A percentile compares a stretch with the other conserved stretches of the same genome.
Evolutionary conservation across 768 basidiomycete genomes (phyloP).

Genomic region (Lentinus brumalis): DNA sequence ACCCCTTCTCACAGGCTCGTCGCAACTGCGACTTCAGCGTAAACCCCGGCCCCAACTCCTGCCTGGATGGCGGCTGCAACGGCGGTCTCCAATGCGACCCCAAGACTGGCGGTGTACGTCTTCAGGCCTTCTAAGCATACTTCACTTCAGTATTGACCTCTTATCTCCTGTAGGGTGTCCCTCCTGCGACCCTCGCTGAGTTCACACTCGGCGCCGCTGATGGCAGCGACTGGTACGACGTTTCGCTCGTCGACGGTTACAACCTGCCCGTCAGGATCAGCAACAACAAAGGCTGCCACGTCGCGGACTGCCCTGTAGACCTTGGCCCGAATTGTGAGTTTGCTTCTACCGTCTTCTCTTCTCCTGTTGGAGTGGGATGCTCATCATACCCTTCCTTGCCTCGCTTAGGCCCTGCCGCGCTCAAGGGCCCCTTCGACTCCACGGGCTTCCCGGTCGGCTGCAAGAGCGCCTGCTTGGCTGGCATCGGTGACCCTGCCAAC

Average conservation of each 20-base stretch:
- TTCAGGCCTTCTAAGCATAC: neutral
- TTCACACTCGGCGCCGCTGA: slow-evolving; percentile 33
- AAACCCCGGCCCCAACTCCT: slow-evolving; percentile 28
- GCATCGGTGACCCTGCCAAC: slow-evolving; percentile 46
- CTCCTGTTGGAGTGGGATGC: neutral
- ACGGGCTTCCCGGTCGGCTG: slow-evolving; percentile 44
- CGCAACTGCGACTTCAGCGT: slow-evolving; percentile 40
- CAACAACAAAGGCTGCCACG: slow-evolving; percentile 35
- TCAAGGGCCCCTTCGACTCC: slow-evolving; percentile 39
- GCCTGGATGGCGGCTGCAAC: slow-evolving; percentile 43
- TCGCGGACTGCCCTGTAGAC: slow-evolving; percentile 39
- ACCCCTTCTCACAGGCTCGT: slow-evolving; percentile 30
- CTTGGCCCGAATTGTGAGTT: slow-evolving; percentile 36
- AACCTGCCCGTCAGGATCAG: slow-evolving; percentile 37
- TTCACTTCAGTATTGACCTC: neutral
- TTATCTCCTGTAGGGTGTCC: slow-evolving; percentile 30
- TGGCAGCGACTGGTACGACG: slow-evolving; percentile 36
- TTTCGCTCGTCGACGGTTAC: slow-evolving; percentile 36
- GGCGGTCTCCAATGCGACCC: slow-evolving; percentile 41
- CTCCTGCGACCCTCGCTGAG: slow-evolving; percentile 39
- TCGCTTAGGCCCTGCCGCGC: slow-evolving; percentile 33
- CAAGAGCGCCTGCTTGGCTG: slow-evolving; percentile 44
- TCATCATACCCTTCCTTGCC: neutral
- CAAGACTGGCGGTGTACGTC: slow-evolving; percentile 38
- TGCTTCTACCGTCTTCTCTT: neutral